phyloP scores from a whole-genome alignment of 805 yeast species.

The Pichia deserticola region DNA sequence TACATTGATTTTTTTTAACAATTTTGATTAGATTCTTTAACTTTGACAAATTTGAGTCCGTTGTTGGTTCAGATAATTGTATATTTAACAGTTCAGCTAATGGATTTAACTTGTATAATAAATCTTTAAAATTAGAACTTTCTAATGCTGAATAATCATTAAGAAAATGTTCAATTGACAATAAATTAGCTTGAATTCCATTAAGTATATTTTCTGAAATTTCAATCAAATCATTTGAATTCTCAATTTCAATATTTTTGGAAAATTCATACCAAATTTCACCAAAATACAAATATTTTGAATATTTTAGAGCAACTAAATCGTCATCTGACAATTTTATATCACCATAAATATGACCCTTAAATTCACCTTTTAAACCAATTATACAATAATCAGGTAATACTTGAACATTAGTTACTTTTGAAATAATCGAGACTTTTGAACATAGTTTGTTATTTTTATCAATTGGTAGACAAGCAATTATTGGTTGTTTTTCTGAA shows the following conservation, averaged over 20 bases:
- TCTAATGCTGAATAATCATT: not conserved
- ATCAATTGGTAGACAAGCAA: conserved; percentile 21
- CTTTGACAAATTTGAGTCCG: conserved; percentile 20
- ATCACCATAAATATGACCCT: not conserved
- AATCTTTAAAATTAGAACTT: conserved; percentile 1
- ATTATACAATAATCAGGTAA: conserved; percentile 37
- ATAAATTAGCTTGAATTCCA: conserved; percentile 26
- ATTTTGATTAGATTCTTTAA: conserved; percentile 12
- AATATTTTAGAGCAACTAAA: not conserved
- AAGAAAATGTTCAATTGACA: not conserved
- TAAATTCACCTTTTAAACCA: conserved; percentile 18
- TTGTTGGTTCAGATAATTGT: conserved; percentile 37
- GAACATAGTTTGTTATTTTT: conserved; percentile 26
- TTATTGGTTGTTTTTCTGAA: conserved; percentile 10
- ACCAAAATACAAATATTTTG: not conserved
- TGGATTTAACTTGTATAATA: conserved; percentile 48
- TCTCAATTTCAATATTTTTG: not conserved
- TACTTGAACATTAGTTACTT: conserved; percentile 40
- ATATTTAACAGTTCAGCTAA: conserved; percentile 49
- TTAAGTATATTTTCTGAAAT: conserved; percentile 17
- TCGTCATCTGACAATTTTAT: conserved; percentile 6
- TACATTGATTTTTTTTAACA: not conserved
- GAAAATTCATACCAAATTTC: not conserved
- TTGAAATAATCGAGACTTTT: conserved; percentile 24
- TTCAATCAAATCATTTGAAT: not conserved